Percentiles rank a stretch among this genome's conserved stretches.
phyloP scores from a whole-genome alignment of 768 basidiomycete genomes.

The Trametes elegans region DNA sequence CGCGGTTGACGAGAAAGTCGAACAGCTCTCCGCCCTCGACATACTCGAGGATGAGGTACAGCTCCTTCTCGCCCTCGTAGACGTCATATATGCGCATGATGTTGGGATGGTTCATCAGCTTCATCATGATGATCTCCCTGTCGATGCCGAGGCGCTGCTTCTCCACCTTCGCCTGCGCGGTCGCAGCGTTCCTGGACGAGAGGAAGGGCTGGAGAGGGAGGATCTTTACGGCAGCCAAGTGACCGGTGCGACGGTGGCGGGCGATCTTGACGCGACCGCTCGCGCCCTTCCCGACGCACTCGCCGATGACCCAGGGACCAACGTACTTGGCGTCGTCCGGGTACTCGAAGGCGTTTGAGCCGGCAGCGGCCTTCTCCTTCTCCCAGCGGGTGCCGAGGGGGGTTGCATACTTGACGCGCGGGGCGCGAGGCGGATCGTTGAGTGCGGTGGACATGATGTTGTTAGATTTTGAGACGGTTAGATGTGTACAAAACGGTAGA shows the following conservation, averaged over 20 bases:
- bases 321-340: constrained; percentile 83
- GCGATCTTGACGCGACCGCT: constrained; percentile 95
- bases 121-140: constrained; percentile 98
- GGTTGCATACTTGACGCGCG: constrained; percentile 67
- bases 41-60: constrained; percentile 93
- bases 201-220: constrained; percentile 80
- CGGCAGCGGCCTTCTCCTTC: constrained; percentile 83
- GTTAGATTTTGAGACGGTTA: background rate
- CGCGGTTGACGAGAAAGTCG: constrained; percentile 90
- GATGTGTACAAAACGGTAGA: background rate
- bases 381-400: constrained; percentile 82
- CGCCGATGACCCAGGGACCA: constrained; percentile 91
- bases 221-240: constrained; percentile 95
- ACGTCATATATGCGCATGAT: constrained; percentile 96
- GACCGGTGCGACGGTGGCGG: constrained; percentile 77
- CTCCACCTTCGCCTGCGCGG: constrained; percentile 69
- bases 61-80: constrained; percentile 87
- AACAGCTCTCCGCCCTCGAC: constrained; percentile 96
- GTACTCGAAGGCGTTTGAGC: constrained; percentile 69
- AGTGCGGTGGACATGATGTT: constrained; percentile 7
- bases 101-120: constrained; percentile 97
- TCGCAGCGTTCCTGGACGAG: constrained; percentile 66
- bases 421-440: constrained; percentile 63
- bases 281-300: constrained; percentile 92
- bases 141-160: constrained; percentile 87